phyloP scores from a whole-genome alignment of 2,329 filamentous ascomycete species.

The Xylaria polymorpha region DNA sequence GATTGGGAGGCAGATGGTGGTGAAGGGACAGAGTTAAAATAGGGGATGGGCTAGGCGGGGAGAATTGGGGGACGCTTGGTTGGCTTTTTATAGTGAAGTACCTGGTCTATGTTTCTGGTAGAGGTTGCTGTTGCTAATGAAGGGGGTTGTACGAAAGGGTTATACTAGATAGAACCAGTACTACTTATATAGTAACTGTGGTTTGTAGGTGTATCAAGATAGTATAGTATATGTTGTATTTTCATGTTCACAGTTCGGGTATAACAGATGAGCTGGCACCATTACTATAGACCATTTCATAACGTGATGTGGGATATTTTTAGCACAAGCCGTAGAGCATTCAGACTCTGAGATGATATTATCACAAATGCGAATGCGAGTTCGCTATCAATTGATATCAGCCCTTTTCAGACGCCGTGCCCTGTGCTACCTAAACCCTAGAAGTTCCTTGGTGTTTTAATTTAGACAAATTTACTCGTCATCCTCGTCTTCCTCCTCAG shows the following conservation, averaged over 20 bases:
- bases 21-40: neutral
- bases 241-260: neutral
- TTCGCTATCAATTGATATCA: conserved; percentile 44
- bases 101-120: neutral
- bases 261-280: neutral
- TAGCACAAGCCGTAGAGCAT: conserved; percentile 15
- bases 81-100: neutral
- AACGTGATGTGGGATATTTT: conserved; percentile 4
- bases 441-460: conserved; percentile 38
- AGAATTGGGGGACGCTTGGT: neutral
- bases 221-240: neutral
- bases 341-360: conserved; percentile 20
- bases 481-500: conserved; percentile 73
- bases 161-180: neutral
- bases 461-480: conserved; percentile 66
- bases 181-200: neutral
- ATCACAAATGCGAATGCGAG: conserved; percentile 37
- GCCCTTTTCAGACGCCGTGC: conserved; percentile 52
- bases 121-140: neutral
- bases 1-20: neutral
- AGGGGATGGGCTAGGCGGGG: neutral
- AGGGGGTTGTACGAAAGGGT: neutral
- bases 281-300: conserved; percentile 4
- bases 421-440: conserved; percentile 50
- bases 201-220: neutral